phyloP scores from a whole-genome alignment of 2,329 filamentous ascomycete genomes.

The Aschersonia sp. region DNA sequence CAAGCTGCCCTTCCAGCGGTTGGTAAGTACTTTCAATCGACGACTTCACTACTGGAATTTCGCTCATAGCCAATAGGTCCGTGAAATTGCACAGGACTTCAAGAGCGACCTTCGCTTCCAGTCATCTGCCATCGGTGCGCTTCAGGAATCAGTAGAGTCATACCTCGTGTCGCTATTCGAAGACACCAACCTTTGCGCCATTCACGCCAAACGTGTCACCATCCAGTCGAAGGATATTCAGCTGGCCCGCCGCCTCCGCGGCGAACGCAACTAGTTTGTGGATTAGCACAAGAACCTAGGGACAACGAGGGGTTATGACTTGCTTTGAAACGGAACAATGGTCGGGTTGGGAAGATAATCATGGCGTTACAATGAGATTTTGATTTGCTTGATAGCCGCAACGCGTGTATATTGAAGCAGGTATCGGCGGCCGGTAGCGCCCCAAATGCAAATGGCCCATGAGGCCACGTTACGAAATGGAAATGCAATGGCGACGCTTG shows the following conservation, averaged over 20 bases:
- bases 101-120: slow-evolving; percentile 96
- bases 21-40: slow-evolving; percentile 37
- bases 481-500: too few relatives aligned
- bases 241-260: slow-evolving; percentile 86
- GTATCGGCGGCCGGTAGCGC: slow-evolving; percentile 7
- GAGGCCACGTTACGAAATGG: neutral
- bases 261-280: slow-evolving; percentile 65
- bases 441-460: neutral
- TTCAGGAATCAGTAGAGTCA: slow-evolving; percentile 97
- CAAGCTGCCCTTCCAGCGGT: slow-evolving; percentile 94
- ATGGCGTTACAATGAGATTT: slow-evolving; percentile 29
- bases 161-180: slow-evolving; percentile 98
- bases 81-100: slow-evolving; percentile 94
- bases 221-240: slow-evolving; percentile 98
- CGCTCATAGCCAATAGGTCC: slow-evolving; percentile 35
- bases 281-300: neutral
- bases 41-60: neutral
- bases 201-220: slow-evolving; percentile 98
- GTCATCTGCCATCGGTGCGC: slow-evolving; percentile 89
- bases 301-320: slow-evolving; percentile 21
- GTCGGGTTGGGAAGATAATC: slow-evolving; percentile 26
- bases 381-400: slow-evolving; percentile 18
- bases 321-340: slow-evolving; percentile 21
- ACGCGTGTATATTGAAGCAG: slow-evolving; percentile 28
- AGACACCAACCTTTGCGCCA: slow-evolving; percentile 96